These are phyloP conservation scores for Schoenoplectus triqueter DNA, from an alignment of 202 grass and related monocot genomes.

Conservation along the genomic window DNA sequence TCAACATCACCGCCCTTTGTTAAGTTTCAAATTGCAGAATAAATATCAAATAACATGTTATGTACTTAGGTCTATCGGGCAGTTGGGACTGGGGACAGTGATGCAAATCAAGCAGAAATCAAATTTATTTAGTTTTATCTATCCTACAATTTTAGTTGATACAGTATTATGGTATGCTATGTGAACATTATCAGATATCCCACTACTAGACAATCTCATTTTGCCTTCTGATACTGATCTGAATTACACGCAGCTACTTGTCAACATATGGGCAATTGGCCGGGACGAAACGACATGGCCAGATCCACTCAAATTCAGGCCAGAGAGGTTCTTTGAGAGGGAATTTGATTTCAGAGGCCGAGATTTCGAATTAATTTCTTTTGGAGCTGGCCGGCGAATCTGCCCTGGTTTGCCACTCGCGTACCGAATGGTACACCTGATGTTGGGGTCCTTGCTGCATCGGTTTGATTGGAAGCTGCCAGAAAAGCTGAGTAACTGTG, in stretches of 20 bases:
- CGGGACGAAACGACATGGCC: constrained; percentile 36
- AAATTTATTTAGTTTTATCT: too few species aligned
- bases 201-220: neutral
- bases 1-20: neutral
- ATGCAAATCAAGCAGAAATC: neutral
- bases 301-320: constrained; percentile 41
- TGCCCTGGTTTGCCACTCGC: constrained; percentile 50
- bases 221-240: neutral
- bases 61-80: neutral
- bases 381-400: constrained; percentile 50
- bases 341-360: constrained; percentile 28
- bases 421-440: constrained; percentile 49
- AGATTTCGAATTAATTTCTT: constrained; percentile 45
- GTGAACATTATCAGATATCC: neutral
- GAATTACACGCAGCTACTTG: constrained; percentile 19
- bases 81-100: neutral
- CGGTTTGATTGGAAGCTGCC: constrained; percentile 58
- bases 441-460: constrained; percentile 44
- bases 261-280: constrained; percentile 61
- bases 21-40: neutral
- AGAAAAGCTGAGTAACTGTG: neutral
- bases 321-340: constrained; percentile 47
- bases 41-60: neutral
- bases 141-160: neutral
- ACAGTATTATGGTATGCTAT: neutral